Evolutionary conservation across 2,329 filamentous ascomycete species (phyloP).

Genomic region (Aureobasidium sp.): DNA sequence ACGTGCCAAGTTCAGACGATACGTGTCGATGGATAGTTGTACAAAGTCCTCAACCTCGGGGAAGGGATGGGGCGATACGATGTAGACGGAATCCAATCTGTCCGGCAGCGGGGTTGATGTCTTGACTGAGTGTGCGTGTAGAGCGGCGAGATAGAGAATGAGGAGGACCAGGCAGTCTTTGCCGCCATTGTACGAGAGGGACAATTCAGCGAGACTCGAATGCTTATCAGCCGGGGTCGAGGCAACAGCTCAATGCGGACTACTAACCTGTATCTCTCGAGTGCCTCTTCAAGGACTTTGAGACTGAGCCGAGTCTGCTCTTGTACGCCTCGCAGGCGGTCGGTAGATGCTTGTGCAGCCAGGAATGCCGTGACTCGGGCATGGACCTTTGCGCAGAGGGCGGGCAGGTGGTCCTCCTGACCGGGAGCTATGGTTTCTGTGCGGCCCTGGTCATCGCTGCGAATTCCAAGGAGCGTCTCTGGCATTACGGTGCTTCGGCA

Average conservation of each 20-base stretch:
- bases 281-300: slow-evolving; percentile 63
- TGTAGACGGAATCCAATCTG: slow-evolving; percentile 76
- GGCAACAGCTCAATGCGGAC: neutral
- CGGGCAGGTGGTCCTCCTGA: slow-evolving; percentile 37
- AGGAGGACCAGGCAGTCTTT: slow-evolving; percentile 95
- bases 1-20: slow-evolving; percentile 66
- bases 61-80: slow-evolving; percentile 77
- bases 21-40: slow-evolving; percentile 51
- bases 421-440: slow-evolving; percentile 32
- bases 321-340: slow-evolving; percentile 58
- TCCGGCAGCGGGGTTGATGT: slow-evolving; percentile 16
- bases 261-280: slow-evolving; percentile 64
- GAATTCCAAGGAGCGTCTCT: slow-evolving; percentile 15
- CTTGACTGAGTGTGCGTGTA: slow-evolving; percentile 31
- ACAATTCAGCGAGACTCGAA: slow-evolving; percentile 63
- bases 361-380: slow-evolving; percentile 58
- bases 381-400: slow-evolving; percentile 44
- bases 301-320: slow-evolving; percentile 64
- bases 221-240: neutral
- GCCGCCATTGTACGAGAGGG: slow-evolving; percentile 92
- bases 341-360: slow-evolving; percentile 45
- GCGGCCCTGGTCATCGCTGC: slow-evolving; percentile 15
- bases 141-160: slow-evolving; percentile 67
- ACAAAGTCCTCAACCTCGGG: slow-evolving; percentile 82
- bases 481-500: slow-evolving; percentile 26